phyloP scores from a whole-genome alignment of 2,329 filamentous ascomycete genomes.

The Apiospora phragmitis region DNA sequence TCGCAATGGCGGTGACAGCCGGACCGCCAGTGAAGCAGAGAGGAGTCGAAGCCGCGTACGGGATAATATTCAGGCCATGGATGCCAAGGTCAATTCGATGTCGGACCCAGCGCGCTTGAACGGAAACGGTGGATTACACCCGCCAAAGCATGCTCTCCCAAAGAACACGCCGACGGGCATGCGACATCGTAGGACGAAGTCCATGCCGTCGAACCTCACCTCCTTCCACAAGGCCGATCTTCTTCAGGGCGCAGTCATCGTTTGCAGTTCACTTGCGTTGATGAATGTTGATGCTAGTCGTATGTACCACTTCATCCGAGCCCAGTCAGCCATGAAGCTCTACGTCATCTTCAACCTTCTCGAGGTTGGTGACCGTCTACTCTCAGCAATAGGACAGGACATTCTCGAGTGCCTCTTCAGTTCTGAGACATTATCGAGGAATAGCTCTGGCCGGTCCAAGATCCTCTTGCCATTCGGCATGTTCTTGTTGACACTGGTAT shows the following conservation, averaged over 20 bases:
- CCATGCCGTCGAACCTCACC: constrained; percentile 79
- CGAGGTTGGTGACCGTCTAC: constrained; percentile 85
- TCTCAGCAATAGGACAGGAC: constrained; percentile 92
- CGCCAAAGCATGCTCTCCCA: constrained; percentile 34
- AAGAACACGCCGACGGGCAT: constrained; percentile 33
- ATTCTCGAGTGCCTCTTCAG: constrained; percentile 96
- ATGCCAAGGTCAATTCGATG: constrained; percentile 16
- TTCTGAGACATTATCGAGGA: constrained; percentile 85
- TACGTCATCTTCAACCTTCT: constrained; percentile 99
- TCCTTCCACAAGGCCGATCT: constrained; percentile 95
- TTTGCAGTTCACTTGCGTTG: constrained; percentile 80
- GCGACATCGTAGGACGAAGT: constrained; percentile 75
- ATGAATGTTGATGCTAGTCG: constrained; percentile 93
- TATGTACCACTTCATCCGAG: constrained; percentile 97
- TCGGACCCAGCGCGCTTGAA: constrained; percentile 24
- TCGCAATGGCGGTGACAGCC: constrained; percentile 23
- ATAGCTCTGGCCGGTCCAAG: constrained; percentile 86
- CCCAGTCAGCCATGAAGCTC: constrained; percentile 94
- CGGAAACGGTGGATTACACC: constrained; percentile 27
- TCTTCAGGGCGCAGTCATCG: constrained; percentile 84
- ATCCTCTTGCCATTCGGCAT: constrained; percentile 86
- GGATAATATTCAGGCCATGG: constrained; percentile 22
- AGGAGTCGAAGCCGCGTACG: constrained; percentile 39
- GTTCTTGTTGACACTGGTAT: constrained; percentile 82
- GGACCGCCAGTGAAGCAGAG: constrained; percentile 35